Evolutionary conservation across 2,329 filamentous ascomycete genomes (phyloP), one percentile per base, ranked within the genome.

Genomic region (Cytospora leucostoma): DNA sequence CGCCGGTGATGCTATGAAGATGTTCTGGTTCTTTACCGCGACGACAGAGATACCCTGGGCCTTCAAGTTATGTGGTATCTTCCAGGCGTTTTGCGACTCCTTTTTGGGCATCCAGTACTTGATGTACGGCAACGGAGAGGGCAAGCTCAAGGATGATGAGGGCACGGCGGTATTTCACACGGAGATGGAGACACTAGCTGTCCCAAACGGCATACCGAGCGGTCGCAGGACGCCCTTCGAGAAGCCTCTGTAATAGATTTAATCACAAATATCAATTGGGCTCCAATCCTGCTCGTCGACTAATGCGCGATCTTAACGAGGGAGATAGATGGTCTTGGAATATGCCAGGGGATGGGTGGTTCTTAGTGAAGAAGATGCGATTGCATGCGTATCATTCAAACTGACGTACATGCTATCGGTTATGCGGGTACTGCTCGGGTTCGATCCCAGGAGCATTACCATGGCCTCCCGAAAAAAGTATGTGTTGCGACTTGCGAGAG

Each of bases 41-140:
- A 84, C 82, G 1, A 85, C 85, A 4, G 80, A 83, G 70, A 91
- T 95, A 37, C 91, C 91, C 0, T 83, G 84, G 82, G 86, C 89
- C 1, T 96, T 95, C 76, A 94, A 94, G 79, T 76, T 92, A 21
- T 94, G 91, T 72, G 92, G 90, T 68, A 81, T 92, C 61, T 93
- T 95, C 76, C 91, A 95, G 79, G 89, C 90, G 21, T 79, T 78
- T 27, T 94, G 92, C 76, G 91, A 96, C 77, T 77, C 81, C 56
- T 88, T 90, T 67, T 80, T 95, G 53, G 91, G 90, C 2, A 74
- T 89, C 17, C 91, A 95, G 74, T 94, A 91, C 75, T 82, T 84
- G 70, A 79, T 88, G 76, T 93, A 90, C 74, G 88, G 88, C 12
- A 79, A 82, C 56, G 82, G 82, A 6, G 66, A 71, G 5, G 67